These are phyloP conservation scores for Arctium lappa DNA, from an alignment of 129 eudicot species.

Conservation along the genomic window DNA sequence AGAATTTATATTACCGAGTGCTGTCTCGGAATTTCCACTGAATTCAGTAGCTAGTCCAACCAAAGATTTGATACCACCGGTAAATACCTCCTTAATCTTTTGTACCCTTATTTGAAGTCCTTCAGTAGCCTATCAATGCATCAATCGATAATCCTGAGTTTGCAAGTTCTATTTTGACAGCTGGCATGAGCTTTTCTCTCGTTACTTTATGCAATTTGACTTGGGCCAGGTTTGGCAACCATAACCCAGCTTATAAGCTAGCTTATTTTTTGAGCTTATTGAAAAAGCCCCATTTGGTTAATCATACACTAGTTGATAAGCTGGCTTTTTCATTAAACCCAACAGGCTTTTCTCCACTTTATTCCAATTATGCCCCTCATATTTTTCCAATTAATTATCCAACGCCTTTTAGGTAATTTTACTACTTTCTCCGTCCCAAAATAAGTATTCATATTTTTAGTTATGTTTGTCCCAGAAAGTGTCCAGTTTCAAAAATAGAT, in stretches of 20 bases:
- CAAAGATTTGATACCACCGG: conserved; percentile 44
- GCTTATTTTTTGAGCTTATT: not conserved
- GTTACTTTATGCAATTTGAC: not conserved
- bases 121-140: conserved; percentile 45
- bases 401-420: not conserved
- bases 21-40: conserved; percentile 39
- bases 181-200: not conserved
- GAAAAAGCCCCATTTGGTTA: not conserved
- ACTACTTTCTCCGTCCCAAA: not conserved
- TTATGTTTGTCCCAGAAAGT: no score
- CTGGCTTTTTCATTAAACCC: not conserved
- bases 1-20: conserved; percentile 38
- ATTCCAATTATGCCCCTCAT: not conserved
- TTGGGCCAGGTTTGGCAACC: not conserved
- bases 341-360: not conserved
- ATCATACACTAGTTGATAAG: not conserved
- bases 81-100: conserved; percentile 39
- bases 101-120: conserved; percentile 35
- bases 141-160: not conserved
- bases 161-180: not conserved
- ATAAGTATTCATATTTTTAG: no score
- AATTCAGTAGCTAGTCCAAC: conserved; percentile 52
- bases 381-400: not conserved
- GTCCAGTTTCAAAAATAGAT: no score
- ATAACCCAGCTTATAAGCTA: not conserved